Evolutionary conservation across 73 alveolate genomes (phyloP).

Genomic region (Paramecium tetraurelia): DNA sequence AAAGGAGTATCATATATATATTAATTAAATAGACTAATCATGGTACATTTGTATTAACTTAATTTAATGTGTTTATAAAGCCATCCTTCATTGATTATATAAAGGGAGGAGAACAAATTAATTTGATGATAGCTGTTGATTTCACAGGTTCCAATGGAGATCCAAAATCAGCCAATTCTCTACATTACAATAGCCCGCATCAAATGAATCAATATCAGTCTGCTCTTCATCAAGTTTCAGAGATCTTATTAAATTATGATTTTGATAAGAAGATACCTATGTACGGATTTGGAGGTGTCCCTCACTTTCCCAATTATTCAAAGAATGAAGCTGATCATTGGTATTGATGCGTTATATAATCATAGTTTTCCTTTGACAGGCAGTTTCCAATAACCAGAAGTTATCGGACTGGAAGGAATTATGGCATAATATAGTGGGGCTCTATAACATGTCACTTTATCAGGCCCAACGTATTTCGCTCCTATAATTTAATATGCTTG

Average conservation of each 20-base stretch:
- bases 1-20: slow-evolving; percentile 69
- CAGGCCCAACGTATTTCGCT: slow-evolving; percentile 87
- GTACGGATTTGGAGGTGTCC: slow-evolving; percentile 96
- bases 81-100: slow-evolving; percentile 87
- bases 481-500: slow-evolving; percentile 66
- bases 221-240: slow-evolving; percentile 80
- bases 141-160: slow-evolving; percentile 92
- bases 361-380: slow-evolving; percentile 78
- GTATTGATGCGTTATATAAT: not conserved
- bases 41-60: not conserved
- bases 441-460: slow-evolving; percentile 59
- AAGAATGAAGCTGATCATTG: slow-evolving; percentile 80
- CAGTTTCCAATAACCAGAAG: slow-evolving; percentile 69
- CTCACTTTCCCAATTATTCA: slow-evolving; percentile 60
- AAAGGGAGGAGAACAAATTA: slow-evolving; percentile 81
- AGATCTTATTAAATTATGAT: slow-evolving; percentile 80
- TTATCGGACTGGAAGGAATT: slow-evolving; percentile 69
- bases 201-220: slow-evolving; percentile 78
- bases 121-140: slow-evolving; percentile 85
- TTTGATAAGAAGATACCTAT: slow-evolving; percentile 80
- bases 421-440: slow-evolving; percentile 67
- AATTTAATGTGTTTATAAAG: not conserved
- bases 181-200: slow-evolving; percentile 59
- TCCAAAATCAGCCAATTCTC: slow-evolving; percentile 66
- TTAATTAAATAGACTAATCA: slow-evolving; percentile 70